A percentile compares a stretch with the other conserved stretches of the same genome.
These are phyloP conservation scores for Diaporthe australafricana DNA, from an alignment of 2,329 filamentous ascomycete species.

Conservation along the genomic window DNA sequence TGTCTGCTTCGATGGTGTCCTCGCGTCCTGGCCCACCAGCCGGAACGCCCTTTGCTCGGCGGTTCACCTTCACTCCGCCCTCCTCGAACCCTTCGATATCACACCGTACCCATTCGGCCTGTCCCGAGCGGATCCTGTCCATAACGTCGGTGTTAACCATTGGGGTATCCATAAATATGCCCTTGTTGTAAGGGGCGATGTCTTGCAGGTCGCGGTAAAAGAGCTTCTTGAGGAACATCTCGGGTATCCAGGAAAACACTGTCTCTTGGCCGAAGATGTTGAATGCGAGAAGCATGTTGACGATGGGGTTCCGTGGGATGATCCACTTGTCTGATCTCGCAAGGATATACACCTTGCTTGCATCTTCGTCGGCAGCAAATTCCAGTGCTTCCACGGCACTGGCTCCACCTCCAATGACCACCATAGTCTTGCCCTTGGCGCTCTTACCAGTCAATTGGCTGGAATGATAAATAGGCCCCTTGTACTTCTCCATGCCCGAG, in stretches of 20 bases:
- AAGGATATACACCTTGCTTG: constrained; percentile 77
- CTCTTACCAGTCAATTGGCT: constrained; percentile 78
- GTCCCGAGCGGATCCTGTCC: constrained; percentile 76
- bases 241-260: constrained; percentile 80
- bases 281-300: constrained; percentile 79
- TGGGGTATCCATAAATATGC: constrained; percentile 85
- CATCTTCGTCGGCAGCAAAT: constrained; percentile 76
- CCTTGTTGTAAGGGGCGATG: constrained; percentile 75
- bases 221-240: constrained; percentile 78
- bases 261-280: constrained; percentile 87
- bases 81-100: constrained; percentile 78
- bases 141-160: constrained; percentile 90
- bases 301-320: constrained; percentile 81
- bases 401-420: constrained; percentile 83
- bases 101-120: constrained; percentile 83
- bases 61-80: constrained; percentile 76
- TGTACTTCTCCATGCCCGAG: constrained; percentile 77
- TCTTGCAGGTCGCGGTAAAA: constrained; percentile 87
- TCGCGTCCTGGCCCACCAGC: constrained; percentile 79
- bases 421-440: constrained; percentile 79
- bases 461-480: constrained; percentile 80
- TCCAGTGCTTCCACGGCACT: constrained; percentile 86
- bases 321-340: constrained; percentile 88
- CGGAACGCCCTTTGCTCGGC: constrained; percentile 77
- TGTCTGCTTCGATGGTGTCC: constrained; percentile 75